phyloP scores from a whole-genome alignment of 495 filamentous ascomycete genomes.

The Tuber borchii region DNA sequence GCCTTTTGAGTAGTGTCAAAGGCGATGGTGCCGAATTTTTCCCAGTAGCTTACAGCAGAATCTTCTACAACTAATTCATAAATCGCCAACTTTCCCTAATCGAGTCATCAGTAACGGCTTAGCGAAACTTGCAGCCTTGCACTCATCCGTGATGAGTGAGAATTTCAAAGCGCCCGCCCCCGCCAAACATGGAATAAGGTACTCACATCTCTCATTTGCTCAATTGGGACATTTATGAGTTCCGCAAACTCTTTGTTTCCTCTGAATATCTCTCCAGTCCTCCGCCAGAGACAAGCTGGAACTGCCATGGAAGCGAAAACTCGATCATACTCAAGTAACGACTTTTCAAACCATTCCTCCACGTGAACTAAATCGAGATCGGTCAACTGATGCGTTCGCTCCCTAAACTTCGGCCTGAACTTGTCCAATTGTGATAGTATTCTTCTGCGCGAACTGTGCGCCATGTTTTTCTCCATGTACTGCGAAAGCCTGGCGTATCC shows the following conservation, averaged over 20 bases:
- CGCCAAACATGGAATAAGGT: conserved; percentile 34
- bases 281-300: conserved; percentile 92
- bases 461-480: conserved; percentile 85
- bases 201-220: conserved; percentile 76
- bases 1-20: conserved; percentile 96
- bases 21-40: conserved; percentile 97
- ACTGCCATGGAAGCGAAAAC: conserved; percentile 99
- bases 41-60: conserved; percentile 94
- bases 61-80: conserved; percentile 95
- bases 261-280: conserved; percentile 94
- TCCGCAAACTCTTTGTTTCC: conserved; percentile 99
- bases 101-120: conserved; percentile 13
- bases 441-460: conserved; percentile 69
- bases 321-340: conserved; percentile 91
- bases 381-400: conserved; percentile 82
- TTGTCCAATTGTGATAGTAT: conserved; percentile 84
- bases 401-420: conserved; percentile 91
- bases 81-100: conserved; percentile 82
- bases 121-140: not conserved
- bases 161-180: conserved; percentile 35
- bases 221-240: conserved; percentile 86
- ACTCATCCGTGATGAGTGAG: not conserved
- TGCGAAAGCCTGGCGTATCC: conserved; percentile 80
- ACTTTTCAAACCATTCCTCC: conserved; percentile 97
- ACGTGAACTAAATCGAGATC: conserved; percentile 89